These are phyloP conservation scores for Alternaria viburni DNA, from an alignment of 2,329 filamentous ascomycete genomes.

Conservation along the genomic window DNA sequence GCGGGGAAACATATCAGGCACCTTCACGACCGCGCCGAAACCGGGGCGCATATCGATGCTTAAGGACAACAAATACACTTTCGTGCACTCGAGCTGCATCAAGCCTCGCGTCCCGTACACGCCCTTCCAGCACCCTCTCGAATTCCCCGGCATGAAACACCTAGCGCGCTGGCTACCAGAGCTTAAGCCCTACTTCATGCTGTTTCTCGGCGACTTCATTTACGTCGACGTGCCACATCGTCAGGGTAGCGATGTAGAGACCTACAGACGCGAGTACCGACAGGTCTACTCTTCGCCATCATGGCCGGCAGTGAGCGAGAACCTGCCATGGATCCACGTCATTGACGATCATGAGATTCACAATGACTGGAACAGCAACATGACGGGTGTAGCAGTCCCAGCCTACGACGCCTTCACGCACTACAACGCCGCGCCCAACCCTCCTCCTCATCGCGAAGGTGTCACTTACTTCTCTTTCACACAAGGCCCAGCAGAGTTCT, in stretches of 20 bases:
- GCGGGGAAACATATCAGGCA: slow-evolving; percentile 85
- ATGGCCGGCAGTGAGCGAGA: slow-evolving; percentile 76
- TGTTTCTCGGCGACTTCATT: slow-evolving; percentile 83
- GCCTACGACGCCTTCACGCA: slow-evolving; percentile 85
- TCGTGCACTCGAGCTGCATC: slow-evolving; percentile 91
- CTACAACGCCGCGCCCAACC: slow-evolving; percentile 87
- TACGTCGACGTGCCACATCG: slow-evolving; percentile 87
- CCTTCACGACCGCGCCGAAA: slow-evolving; percentile 78
- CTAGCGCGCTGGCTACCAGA: slow-evolving; percentile 75
- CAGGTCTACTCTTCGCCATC: slow-evolving; percentile 96
- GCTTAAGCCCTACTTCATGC: slow-evolving; percentile 74
- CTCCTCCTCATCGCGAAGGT: slow-evolving; percentile 68
- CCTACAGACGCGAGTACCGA: slow-evolving; percentile 90
- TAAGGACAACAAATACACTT: slow-evolving; percentile 77
- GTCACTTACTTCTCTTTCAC: slow-evolving; percentile 89
- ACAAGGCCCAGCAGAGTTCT: slow-evolving; percentile 91
- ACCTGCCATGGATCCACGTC: slow-evolving; percentile 96
- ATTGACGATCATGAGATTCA: slow-evolving; percentile 96
- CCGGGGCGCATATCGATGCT: slow-evolving; percentile 66
- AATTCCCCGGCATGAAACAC: slow-evolving; percentile 79
- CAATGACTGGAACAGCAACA: slow-evolving; percentile 89
- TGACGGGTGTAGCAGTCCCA: slow-evolving; percentile 77
- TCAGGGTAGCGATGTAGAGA: slow-evolving; percentile 72
- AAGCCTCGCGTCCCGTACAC: slow-evolving; percentile 90
- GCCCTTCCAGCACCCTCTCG: slow-evolving; percentile 79